These are phyloP conservation scores for Phaeosphaeria sp. DNA, from an alignment of 2,329 filamentous ascomycete genomes.

Conservation along the genomic window DNA sequence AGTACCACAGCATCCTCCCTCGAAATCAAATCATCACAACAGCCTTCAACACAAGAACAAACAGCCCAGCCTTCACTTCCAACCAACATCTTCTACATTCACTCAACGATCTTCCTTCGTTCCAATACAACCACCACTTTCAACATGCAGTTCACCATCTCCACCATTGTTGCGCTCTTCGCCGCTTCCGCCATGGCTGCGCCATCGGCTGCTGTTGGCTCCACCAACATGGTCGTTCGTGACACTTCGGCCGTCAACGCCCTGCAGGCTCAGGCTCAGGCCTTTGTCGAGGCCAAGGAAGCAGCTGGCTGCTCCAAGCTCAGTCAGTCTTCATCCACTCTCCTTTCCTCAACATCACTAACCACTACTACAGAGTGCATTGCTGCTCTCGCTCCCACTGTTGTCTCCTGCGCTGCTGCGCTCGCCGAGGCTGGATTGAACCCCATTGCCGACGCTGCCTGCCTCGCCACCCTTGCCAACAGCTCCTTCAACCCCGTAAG, in stretches of 20 bases:
- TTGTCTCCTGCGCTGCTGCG: slow-evolving; percentile 16
- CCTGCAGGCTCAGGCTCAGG: slow-evolving; percentile 10
- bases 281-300: slow-evolving; percentile 7
- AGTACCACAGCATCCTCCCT: slow-evolving; percentile 1
- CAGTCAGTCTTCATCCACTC: slow-evolving; percentile 4
- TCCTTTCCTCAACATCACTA: background rate
- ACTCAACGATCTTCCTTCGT: slow-evolving; percentile 24
- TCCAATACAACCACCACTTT: slow-evolving; percentile 2
- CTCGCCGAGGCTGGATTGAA: slow-evolving; percentile 13
- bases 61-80: slow-evolving; percentile 2
- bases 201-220: slow-evolving; percentile 1
- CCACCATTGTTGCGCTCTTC: slow-evolving; percentile 9
- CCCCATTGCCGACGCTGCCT: slow-evolving; percentile 17
- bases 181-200: slow-evolving; percentile 6
- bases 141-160: slow-evolving; percentile 11
- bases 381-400: slow-evolving; percentile 15
- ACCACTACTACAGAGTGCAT: slow-evolving; percentile 9
- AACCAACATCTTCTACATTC: slow-evolving; percentile 22
- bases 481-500: slow-evolving; percentile 10
- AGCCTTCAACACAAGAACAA: slow-evolving; percentile 1
- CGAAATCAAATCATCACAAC: slow-evolving; percentile 7
- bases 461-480: slow-evolving; percentile 14
- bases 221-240: slow-evolving; percentile 2
- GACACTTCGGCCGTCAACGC: slow-evolving; percentile 4
- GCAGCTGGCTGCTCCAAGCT: slow-evolving; percentile 15